Conservation (phyloP, 768 basidiomycete species). For the Calocybe gangraenosa region DNA sequence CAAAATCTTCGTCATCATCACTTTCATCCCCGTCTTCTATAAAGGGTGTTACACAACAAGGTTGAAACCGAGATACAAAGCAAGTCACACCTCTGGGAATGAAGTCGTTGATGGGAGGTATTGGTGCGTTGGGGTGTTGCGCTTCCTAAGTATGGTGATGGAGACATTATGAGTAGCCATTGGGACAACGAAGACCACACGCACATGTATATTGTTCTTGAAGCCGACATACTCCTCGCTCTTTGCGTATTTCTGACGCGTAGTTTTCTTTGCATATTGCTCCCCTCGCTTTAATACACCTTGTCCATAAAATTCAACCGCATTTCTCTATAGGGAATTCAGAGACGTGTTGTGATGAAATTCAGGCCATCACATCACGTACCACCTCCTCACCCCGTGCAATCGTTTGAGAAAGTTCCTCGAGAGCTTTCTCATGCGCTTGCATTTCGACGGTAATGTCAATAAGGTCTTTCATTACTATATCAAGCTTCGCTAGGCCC, state of each 20-base stretch:
- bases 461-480: slow-evolving; percentile 62
- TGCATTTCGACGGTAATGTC: slow-evolving; percentile 63
- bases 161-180: not conserved
- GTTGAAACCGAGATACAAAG: not conserved
- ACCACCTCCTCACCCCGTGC: slow-evolving; percentile 58
- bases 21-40: slow-evolving; percentile 78
- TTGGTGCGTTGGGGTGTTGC: slow-evolving; percentile 56
- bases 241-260: slow-evolving; percentile 77
- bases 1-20: slow-evolving; percentile 84
- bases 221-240: slow-evolving; percentile 56
- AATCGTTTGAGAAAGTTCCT: slow-evolving; percentile 53
- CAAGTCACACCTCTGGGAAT: slow-evolving; percentile 56
- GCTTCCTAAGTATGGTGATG: slow-evolving; percentile 48
- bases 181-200: not conserved
- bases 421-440: slow-evolving; percentile 49
- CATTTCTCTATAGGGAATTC: slow-evolving; percentile 39
- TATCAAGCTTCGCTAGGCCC: slow-evolving; percentile 59
- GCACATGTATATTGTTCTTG: slow-evolving; percentile 63
- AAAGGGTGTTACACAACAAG: slow-evolving; percentile 8
- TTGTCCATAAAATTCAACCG: slow-evolving; percentile 45
- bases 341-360: slow-evolving; percentile 1
- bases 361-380: slow-evolving; percentile 24
- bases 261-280: slow-evolving; percentile 55
- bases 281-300: slow-evolving; percentile 38
- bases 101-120: slow-evolving; percentile 76